Evolutionary conservation across 352 stramenopile species (phyloP).

Genomic region (Phytophthora capsici): DNA sequence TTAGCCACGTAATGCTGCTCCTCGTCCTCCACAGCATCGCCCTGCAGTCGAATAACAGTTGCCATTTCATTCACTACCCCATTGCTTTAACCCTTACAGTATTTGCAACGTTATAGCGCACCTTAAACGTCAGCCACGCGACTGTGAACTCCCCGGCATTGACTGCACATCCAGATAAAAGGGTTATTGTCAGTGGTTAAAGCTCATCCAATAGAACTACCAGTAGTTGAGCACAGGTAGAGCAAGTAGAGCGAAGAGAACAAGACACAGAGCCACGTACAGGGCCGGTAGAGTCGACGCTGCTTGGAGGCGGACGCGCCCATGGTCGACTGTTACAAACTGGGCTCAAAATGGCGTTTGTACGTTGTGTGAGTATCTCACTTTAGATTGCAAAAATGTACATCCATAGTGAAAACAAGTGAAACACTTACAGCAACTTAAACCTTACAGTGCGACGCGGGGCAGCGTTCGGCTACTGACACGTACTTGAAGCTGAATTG

Average conservation of each 20-base stretch:
- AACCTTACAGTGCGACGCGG: constrained; percentile 45
- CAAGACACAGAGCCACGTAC: constrained; percentile 35
- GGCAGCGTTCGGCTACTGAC: constrained; percentile 29
- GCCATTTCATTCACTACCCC: neutral
- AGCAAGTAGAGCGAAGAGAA: neutral
- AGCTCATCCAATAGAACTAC: neutral
- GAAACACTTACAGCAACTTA: neutral
- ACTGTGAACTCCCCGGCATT: constrained; percentile 81
- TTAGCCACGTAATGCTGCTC: constrained; percentile 70
- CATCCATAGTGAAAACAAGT: neutral
- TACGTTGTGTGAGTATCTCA: constrained; percentile 11
- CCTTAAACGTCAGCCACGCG: constrained; percentile 89
- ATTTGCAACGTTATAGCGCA: constrained; percentile 18
- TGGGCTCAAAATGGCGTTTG: constrained; percentile 17
- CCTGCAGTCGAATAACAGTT: constrained; percentile 32
- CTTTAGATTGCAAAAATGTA: neutral
- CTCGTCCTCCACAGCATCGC: constrained; percentile 72
- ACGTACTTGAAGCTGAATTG: constrained; percentile 18
- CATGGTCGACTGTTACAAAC: constrained; percentile 45
- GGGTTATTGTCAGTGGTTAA: constrained; percentile 7
- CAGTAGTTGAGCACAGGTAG: neutral
- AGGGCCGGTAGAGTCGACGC: constrained; percentile 58
- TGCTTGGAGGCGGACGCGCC: constrained; percentile 51
- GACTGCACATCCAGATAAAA: constrained; percentile 45
- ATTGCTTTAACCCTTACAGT: neutral